A percentile compares a stretch with the other conserved stretches of the same genome.
phyloP scores from a whole-genome alignment of 148 eudicot species.

The Rhododendron molle region DNA sequence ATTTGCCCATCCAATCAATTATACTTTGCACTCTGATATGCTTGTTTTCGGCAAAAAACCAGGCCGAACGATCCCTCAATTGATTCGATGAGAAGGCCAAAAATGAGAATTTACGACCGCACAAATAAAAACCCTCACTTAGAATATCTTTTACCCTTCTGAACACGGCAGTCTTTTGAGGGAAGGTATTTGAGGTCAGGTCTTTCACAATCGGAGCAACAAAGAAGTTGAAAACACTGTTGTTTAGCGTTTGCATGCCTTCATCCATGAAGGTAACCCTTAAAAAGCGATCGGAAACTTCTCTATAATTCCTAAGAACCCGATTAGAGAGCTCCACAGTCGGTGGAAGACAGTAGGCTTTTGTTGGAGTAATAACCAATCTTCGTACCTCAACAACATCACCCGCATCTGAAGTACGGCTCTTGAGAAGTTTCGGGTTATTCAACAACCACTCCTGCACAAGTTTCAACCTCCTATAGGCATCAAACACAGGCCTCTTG shows the following conservation, averaged over 20 bases:
- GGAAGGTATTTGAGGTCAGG: conserved; percentile 29
- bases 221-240: conserved; percentile 47
- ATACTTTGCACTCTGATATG: conserved; percentile 27
- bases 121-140: conserved; percentile 51
- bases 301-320: conserved; percentile 60
- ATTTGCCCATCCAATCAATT: conserved; percentile 78
- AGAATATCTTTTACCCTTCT: conserved; percentile 49
- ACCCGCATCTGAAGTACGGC: conserved; percentile 27
- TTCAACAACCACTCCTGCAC: conserved; percentile 64
- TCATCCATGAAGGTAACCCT: conserved; percentile 92
- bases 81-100: conserved; percentile 88
- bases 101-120: conserved; percentile 71
- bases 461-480: conserved; percentile 33
- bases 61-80: conserved; percentile 86
- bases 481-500: conserved; percentile 57
- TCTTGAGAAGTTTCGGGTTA: conserved; percentile 54
- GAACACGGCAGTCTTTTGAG: conserved; percentile 56
- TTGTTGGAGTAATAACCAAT: conserved; percentile 78
- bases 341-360: conserved; percentile 83
- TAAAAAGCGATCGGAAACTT: conserved; percentile 66
- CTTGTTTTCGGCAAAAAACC: conserved; percentile 82
- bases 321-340: conserved; percentile 77
- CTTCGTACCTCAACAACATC: conserved; percentile 70
- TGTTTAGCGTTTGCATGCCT: conserved; percentile 63
- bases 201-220: conserved; percentile 57